phyloP scores from a whole-genome alignment of 1,139 yeast genomes.

The Arxiozyma heterogenica region DNA sequence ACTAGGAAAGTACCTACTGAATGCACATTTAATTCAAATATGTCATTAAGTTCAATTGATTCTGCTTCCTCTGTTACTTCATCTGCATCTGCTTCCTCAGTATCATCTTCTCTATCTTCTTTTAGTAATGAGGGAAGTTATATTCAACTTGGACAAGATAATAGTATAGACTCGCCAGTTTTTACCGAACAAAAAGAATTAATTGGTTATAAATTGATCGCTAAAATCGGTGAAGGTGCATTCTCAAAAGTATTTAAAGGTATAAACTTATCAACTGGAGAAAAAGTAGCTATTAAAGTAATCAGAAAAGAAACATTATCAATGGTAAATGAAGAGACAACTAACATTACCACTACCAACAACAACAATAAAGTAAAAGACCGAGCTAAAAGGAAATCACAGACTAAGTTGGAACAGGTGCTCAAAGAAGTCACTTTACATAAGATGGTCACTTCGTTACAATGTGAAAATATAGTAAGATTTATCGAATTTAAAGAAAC shows the following conservation, averaged over 20 bases:
- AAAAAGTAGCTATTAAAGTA: conserved; percentile 45
- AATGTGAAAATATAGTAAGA: conserved; percentile 63
- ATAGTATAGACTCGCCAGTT: conserved; percentile 5
- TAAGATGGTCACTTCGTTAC: conserved; percentile 27
- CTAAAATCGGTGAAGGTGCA: conserved; percentile 75
- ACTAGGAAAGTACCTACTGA: not conserved
- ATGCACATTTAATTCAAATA: not conserved
- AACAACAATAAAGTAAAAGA: conserved; percentile 13
- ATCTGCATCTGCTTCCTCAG: not conserved
- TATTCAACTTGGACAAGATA: not conserved
- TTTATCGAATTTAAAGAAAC: conserved; percentile 63
- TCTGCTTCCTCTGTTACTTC: not conserved
- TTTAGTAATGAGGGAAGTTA: not conserved
- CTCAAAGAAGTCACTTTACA: conserved; percentile 72
- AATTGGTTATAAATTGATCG: conserved; percentile 27
- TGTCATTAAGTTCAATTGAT: not conserved
- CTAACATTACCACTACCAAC: not conserved
- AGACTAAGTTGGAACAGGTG: conserved; percentile 36
- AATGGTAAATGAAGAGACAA: not conserved
- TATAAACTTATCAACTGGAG: conserved; percentile 11
- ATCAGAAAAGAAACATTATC: conserved; percentile 58
- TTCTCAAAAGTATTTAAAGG: conserved; percentile 83
- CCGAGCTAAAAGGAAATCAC: conserved; percentile 12
- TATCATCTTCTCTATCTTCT: not conserved
- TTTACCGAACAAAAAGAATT: conserved; percentile 25